Evolutionary conservation across 257 asterid genomes (phyloP).

Genomic region (Lycium barbarum): DNA sequence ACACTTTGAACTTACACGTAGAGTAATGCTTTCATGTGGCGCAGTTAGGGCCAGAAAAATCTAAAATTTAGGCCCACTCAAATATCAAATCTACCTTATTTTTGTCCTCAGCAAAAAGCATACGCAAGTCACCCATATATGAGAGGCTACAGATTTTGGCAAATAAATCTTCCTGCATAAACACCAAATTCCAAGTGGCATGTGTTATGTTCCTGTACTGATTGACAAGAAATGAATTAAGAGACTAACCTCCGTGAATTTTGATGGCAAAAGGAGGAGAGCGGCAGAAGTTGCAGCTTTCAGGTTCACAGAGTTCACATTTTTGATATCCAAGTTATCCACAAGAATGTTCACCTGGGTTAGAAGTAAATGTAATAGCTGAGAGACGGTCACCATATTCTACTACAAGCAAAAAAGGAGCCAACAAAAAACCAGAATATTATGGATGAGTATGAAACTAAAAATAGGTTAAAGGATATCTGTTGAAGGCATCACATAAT

Average conservation of each 20-base stretch:
- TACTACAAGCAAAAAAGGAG: not conserved
- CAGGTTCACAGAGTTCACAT: slow-evolving; percentile 67
- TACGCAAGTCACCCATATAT: slow-evolving; percentile 85
- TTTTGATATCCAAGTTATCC: slow-evolving; percentile 64
- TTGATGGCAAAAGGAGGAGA: slow-evolving; percentile 87
- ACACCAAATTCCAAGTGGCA: slow-evolving; percentile 30
- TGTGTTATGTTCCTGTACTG: slow-evolving; percentile 15
- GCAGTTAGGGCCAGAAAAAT: slow-evolving; percentile 1
- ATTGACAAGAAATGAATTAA: slow-evolving; percentile 30
- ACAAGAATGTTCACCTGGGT: slow-evolving; percentile 69
- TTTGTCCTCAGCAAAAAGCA: slow-evolving; percentile 93
- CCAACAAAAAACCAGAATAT: not conserved
- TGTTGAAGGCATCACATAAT: not conserved
- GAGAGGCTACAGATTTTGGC: slow-evolving; percentile 88
- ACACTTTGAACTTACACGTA: not conserved
- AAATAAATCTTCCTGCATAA: slow-evolving; percentile 80
- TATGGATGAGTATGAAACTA: slow-evolving; percentile 6
- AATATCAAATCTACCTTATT: slow-evolving; percentile 66
- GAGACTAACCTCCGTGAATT: slow-evolving; percentile 70
- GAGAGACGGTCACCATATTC: not conserved
- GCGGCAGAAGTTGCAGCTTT: slow-evolving; percentile 86
- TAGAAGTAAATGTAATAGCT: not conserved
- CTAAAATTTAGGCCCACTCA: slow-evolving; percentile 31
- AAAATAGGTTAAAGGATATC: not conserved
- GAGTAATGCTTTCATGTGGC: slow-evolving; percentile 1